Evolutionary conservation across 768 basidiomycete genomes (phyloP).

Genomic region (Psilocybe azurescens): DNA sequence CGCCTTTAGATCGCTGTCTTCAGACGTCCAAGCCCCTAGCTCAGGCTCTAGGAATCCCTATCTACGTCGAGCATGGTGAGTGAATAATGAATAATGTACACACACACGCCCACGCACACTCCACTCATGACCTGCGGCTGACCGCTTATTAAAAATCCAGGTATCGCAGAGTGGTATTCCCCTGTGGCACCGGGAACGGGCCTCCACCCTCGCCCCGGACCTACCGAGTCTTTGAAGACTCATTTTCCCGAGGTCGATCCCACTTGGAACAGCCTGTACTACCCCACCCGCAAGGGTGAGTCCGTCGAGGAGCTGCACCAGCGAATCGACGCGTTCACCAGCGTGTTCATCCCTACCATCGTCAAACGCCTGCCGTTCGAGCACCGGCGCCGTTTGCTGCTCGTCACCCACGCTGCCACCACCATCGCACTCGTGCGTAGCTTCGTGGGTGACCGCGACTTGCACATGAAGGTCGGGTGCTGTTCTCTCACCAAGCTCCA

Average conservation of each 20-base stretch:
- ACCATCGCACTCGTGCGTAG: conserved; percentile 67
- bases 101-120: neutral
- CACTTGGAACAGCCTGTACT: conserved; percentile 68
- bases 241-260: conserved; percentile 69
- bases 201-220: conserved; percentile 75
- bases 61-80: conserved; percentile 81
- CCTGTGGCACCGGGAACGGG: conserved; percentile 70
- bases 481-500: conserved; percentile 70
- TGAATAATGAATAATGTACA: neutral
- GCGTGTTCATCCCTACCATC: conserved; percentile 54
- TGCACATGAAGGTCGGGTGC: conserved; percentile 73
- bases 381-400: conserved; percentile 56
- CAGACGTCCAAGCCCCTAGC: conserved; percentile 78
- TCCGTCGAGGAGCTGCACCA: conserved; percentile 64
- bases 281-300: conserved; percentile 78
- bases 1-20: conserved; percentile 70
- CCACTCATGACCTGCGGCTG: neutral
- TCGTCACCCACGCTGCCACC: conserved; percentile 81
- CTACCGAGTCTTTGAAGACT: conserved; percentile 53
- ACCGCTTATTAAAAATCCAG: conserved; percentile 37
- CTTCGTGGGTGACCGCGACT: conserved; percentile 55
- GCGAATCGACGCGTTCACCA: conserved; percentile 58
- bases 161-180: conserved; percentile 82
- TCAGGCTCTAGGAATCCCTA: conserved; percentile 63
- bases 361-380: conserved; percentile 45